phyloP scores from a whole-genome alignment of 73 alveolate species.

The Breviolum minutum region DNA sequence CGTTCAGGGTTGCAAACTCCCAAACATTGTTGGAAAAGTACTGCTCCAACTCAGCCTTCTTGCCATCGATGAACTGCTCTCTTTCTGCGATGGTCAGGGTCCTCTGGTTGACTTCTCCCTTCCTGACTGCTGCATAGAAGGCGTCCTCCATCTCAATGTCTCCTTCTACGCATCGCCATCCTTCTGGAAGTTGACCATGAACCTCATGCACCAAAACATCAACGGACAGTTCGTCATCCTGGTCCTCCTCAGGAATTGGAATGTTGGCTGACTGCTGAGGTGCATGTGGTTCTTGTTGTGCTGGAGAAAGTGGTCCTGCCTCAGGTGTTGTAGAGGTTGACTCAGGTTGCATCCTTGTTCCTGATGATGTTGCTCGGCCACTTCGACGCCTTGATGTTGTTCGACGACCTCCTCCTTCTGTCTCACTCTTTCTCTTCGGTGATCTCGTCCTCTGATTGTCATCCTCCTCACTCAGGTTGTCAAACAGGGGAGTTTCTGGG shows the following conservation, averaged over 20 bases:
- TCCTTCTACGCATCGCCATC: not conserved
- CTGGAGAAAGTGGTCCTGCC: not conserved
- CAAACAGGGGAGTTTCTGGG: not conserved
- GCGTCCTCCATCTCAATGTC: not conserved
- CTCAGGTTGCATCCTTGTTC: not conserved
- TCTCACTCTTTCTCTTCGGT: not conserved
- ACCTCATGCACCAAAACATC: not conserved
- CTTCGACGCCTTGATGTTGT: too few relatives aligned
- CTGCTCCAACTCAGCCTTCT: not conserved
- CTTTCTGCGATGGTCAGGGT: not conserved
- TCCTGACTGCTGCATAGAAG: not conserved
- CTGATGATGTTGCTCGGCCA: too few relatives aligned
- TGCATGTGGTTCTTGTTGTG: not conserved
- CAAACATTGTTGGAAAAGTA: not conserved
- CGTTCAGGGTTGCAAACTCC: not conserved
- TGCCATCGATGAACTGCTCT: slow-evolving; percentile 7
- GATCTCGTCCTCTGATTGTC: not conserved
- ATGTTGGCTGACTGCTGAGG: not conserved
- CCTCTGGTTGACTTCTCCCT: not conserved
- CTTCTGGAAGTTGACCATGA: not conserved
- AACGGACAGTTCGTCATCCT: not conserved
- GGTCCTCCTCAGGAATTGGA: not conserved
- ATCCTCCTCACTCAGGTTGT: not conserved
- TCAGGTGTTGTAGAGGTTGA: not conserved
- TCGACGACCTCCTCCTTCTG: too few relatives aligned